phyloP scores from a whole-genome alignment of 2,329 filamentous ascomycete species.

The Colletotrichum trifolii region DNA sequence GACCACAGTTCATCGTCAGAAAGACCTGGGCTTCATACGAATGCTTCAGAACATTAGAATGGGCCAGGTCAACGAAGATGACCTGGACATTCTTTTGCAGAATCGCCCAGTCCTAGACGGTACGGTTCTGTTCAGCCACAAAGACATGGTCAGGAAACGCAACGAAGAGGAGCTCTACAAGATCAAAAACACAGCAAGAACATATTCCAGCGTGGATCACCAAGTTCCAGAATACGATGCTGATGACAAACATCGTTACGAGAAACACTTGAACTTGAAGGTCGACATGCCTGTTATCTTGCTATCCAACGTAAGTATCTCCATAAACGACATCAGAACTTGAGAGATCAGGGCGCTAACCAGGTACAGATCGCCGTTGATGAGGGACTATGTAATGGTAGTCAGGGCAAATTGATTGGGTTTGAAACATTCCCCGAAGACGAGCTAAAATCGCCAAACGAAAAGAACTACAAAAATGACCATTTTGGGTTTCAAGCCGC shows the following conservation, averaged over 20 bases:
- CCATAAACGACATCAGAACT: background rate
- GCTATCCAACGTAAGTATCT: background rate
- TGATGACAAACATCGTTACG: background rate
- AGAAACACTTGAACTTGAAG: background rate
- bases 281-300: background rate
- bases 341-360: background rate
- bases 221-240: background rate
- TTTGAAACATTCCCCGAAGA: background rate
- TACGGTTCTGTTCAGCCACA: background rate
- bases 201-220: background rate
- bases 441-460: background rate
- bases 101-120: conserved; percentile 44
- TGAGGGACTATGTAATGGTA: conserved; percentile 4
- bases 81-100: conserved; percentile 57
- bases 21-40: conserved; percentile 61
- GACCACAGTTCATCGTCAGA: conserved; percentile 66
- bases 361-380: background rate
- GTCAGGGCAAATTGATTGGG: background rate
- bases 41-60: conserved; percentile 66
- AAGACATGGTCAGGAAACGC: background rate
- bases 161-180: background rate
- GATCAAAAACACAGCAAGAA: background rate
- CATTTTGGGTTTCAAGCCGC: background rate
- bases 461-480: background rate
- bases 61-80: conserved; percentile 52